phyloP scores from a whole-genome alignment of 441 rosid genomes.

The Brassica hybrid region DNA sequence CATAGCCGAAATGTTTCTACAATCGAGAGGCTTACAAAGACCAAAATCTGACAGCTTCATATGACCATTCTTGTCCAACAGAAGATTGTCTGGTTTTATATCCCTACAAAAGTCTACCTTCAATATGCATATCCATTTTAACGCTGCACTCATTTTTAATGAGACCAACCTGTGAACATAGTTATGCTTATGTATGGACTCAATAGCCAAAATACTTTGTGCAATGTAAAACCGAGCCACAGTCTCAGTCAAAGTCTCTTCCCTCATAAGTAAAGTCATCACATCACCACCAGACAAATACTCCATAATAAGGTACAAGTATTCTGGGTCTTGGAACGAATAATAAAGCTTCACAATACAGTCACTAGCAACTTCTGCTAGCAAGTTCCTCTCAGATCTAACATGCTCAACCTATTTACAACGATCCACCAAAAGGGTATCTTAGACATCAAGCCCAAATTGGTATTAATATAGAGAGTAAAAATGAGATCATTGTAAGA shows the following conservation, averaged over 20 bases:
- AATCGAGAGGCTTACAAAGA: slow-evolving; percentile 98
- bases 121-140: slow-evolving; percentile 9
- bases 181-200: slow-evolving; percentile 90
- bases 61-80: slow-evolving; percentile 89
- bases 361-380: slow-evolving; percentile 93
- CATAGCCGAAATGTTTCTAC: slow-evolving; percentile 68
- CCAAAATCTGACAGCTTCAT: slow-evolving; percentile 99
- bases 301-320: slow-evolving; percentile 91
- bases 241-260: slow-evolving; percentile 90
- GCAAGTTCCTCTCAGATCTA: slow-evolving; percentile 95
- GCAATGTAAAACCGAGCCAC: slow-evolving; percentile 96
- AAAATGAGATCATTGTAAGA: slow-evolving; percentile 24
- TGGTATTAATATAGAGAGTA: neutral
- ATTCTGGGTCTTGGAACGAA: slow-evolving; percentile 90
- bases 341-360: slow-evolving; percentile 91
- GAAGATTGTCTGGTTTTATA: slow-evolving; percentile 94
- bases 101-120: slow-evolving; percentile 60
- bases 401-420: slow-evolving; percentile 88
- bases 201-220: slow-evolving; percentile 91
- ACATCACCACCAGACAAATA: slow-evolving; percentile 98
- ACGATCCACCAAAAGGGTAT: slow-evolving; percentile 14
- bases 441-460: neutral
- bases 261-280: slow-evolving; percentile 95
- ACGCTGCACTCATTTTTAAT: neutral
- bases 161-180: slow-evolving; percentile 82